Percentiles rank a stretch among this genome's conserved stretches.
These are phyloP conservation scores for Thoreauomyces humboldtii DNA, from an alignment of 192 early-diverging fungal species.

Conservation along the genomic window DNA sequence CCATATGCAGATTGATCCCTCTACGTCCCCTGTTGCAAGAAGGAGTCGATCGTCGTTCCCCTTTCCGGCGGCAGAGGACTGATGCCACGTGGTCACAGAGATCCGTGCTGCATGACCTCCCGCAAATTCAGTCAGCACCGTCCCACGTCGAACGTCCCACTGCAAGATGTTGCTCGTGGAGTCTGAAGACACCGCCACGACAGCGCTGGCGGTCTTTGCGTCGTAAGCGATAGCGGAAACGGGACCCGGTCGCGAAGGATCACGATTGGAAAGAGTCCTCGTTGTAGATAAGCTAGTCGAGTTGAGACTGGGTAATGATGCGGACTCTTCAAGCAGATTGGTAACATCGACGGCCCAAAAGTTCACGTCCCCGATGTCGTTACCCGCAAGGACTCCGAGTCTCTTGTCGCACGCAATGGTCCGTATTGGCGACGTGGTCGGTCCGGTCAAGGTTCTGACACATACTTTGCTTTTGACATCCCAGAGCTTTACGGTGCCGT, in stretches of 20 bases:
- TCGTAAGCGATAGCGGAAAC: neutral
- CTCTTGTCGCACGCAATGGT: neutral
- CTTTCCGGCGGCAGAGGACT: neutral
- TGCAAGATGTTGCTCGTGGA: neutral
- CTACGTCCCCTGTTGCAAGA: slow-evolving; percentile 49
- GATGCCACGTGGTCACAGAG: slow-evolving; percentile 1
- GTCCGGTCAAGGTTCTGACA: slow-evolving; percentile 25
- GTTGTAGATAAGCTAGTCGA: neutral
- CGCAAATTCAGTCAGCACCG: neutral
- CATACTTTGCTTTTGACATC: slow-evolving; percentile 36
- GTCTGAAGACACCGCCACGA: neutral
- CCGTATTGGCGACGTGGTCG: neutral
- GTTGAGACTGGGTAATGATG: neutral
- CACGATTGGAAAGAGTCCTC: neutral
- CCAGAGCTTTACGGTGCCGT: slow-evolving; percentile 54
- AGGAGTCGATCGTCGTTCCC: slow-evolving; percentile 20
- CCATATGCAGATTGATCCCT: slow-evolving; percentile 55
- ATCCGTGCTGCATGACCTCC: slow-evolving; percentile 23
- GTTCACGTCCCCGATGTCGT: neutral
- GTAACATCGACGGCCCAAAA: slow-evolving; percentile 19
- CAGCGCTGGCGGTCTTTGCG: neutral
- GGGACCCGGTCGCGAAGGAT: neutral
- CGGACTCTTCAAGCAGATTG: neutral
- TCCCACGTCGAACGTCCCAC: slow-evolving; percentile 3
- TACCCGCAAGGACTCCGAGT: slow-evolving; percentile 15